A percentile compares a stretch with the other conserved stretches of the same genome.
Conservation (phyloP, 2,329 filamentous ascomycete species). For the Xenoacremonium recifei region DNA sequence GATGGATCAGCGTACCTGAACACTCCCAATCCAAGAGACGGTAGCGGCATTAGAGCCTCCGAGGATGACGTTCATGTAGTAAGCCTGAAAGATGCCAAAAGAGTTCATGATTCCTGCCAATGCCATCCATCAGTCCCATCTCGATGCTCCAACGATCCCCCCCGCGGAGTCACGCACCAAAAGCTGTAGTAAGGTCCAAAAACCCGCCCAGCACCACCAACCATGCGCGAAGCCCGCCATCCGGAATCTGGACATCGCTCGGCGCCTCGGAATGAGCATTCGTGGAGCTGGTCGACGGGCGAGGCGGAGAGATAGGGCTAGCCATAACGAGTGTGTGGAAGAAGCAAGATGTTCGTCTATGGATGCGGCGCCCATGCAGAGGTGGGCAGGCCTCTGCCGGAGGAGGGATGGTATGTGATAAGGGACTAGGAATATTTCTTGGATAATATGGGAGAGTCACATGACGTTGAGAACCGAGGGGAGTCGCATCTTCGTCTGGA, state of each 20-base stretch:
- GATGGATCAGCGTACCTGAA: slow-evolving; percentile 20
- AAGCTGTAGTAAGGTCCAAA: slow-evolving; percentile 25
- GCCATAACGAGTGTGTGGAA: not conserved
- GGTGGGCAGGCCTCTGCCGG: not conserved
- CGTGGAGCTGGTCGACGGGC: not conserved
- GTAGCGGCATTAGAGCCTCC: slow-evolving; percentile 29
- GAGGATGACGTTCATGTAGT: slow-evolving; percentile 39
- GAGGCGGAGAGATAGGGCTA: not conserved
- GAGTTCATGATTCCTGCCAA: slow-evolving; percentile 31
- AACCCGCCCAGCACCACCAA: slow-evolving; percentile 31
- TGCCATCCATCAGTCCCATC: not conserved
- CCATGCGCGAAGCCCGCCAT: slow-evolving; percentile 30
- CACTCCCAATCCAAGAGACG: slow-evolving; percentile 42
- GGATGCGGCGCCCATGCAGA: not conserved
- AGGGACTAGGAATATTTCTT: no score
- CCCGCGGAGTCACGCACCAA: slow-evolving; percentile 20
- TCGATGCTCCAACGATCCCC: not conserved
- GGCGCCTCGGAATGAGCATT: not conserved
- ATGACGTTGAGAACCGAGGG: not conserved
- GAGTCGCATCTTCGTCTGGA: not conserved
- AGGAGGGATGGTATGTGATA: no score
- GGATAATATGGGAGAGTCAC: not conserved
- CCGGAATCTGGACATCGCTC: slow-evolving; percentile 3
- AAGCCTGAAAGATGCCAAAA: slow-evolving; percentile 56
- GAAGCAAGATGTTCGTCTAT: not conserved